phyloP scores from a whole-genome alignment of 2,329 filamentous ascomycete genomes.

The Botryotinia narcissicola region DNA sequence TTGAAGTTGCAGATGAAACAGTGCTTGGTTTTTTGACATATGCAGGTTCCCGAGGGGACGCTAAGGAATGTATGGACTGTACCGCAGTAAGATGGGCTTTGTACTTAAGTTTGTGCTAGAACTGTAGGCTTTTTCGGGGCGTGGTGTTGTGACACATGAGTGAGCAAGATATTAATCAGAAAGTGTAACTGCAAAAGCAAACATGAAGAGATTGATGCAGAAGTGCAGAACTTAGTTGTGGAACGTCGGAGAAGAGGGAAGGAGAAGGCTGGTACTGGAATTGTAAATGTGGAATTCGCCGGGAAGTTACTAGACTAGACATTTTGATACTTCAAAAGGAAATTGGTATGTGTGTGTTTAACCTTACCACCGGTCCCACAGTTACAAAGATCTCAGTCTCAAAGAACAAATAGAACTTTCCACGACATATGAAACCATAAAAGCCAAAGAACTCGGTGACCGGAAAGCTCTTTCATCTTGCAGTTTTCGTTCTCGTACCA shows the following conservation, averaged over 20 bases:
- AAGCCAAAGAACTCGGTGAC: conserved; percentile 6
- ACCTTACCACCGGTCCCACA: too few species aligned
- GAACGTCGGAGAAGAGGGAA: not conserved
- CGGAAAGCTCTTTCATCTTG: conserved; percentile 2
- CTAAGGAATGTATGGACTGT: conserved; percentile 13
- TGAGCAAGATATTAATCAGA: conserved; percentile 11
- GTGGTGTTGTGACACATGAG: conserved; percentile 2
- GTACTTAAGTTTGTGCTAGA: not conserved
- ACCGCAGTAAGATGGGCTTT: not conserved
- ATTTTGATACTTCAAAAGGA: not conserved
- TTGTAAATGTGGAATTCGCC: not conserved
- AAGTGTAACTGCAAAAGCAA: conserved; percentile 14
- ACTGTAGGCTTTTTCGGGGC: not conserved
- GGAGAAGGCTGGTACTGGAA: not conserved
- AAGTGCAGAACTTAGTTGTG: not conserved
- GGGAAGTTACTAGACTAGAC: not conserved
- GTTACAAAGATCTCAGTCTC: not conserved
- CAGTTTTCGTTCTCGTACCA: conserved; percentile 20
- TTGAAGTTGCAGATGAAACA: conserved; percentile 15
- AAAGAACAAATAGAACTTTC: conserved; percentile 12
- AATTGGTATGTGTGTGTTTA: not conserved
- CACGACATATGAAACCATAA: conserved; percentile 15
- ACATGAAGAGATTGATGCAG: conserved; percentile 5
- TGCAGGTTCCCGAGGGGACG: conserved; percentile 19
- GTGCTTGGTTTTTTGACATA: conserved; percentile 17